Evolutionary conservation across 768 basidiomycete genomes (phyloP), one percentile per base, ranked within the genome.

Genomic region (Tricholoma sp.): DNA sequence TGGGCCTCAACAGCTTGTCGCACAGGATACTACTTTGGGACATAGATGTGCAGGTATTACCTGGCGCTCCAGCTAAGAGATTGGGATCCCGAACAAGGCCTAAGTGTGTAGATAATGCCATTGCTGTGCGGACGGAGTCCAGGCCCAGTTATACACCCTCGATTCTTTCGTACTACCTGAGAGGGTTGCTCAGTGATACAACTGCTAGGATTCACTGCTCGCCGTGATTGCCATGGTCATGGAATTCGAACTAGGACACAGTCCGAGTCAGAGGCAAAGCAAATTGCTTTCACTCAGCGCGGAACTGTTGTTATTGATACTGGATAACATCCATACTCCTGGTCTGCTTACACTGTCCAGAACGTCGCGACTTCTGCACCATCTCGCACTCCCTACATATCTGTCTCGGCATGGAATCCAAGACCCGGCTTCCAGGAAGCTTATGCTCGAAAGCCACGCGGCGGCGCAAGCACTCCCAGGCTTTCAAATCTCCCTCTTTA

Each of bases 381-480:
- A 58, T 53, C 41, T 64, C n/a, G 61, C 64, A 11, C 32, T 66
- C 0, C 65, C 66, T 21, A 31, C 58, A 18, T 65, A 63, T 39
- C 59, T 68, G n/a, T 54, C 62, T 34, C 64, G 63, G 27, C 50
- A 64, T 37, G 57, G 57, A 8, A 58, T 68, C 27, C 41, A 22
- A n/a, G 52, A 59, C 21, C 55, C 61, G 1, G 37, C 50, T 3
- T 53, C 57, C 21, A 58, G 60, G 9, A 57, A 58, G 2, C 56
- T 66, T 12, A 50, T 56, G 39, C 61, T 68, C 27, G 50, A 58
- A 18, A 55, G 57, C 24, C 55, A 35, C 8, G 27, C 49, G 22
- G 32, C 51, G 21, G 51, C 62, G 39, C 50, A 46, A 8, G 64
- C 60, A 8, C 62, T 68, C 14, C 60, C 59, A 14, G 67, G 63